phyloP scores from a whole-genome alignment of 176 grass and related monocot species.

The Eleusine coracana region DNA sequence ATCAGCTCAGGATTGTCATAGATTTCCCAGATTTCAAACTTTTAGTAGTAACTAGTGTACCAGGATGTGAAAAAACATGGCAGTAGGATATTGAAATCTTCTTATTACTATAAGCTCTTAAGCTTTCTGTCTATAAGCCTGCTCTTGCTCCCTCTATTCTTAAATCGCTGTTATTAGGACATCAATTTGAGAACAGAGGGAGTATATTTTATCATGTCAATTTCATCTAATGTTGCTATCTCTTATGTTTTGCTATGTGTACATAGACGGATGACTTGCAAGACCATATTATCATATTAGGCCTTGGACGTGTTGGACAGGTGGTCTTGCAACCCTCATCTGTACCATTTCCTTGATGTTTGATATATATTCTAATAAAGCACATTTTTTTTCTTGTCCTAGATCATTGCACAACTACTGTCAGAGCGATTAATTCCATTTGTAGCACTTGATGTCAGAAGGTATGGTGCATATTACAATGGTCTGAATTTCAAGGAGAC shows the following conservation, averaged over 20 bases:
- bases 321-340: constrained; percentile 49
- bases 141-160: neutral
- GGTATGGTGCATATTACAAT: constrained; percentile 53
- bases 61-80: neutral
- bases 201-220: constrained; percentile 31
- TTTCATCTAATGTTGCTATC: constrained; percentile 27
- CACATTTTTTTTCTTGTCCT: constrained; percentile 22
- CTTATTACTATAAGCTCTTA: constrained; percentile 22
- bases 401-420: constrained; percentile 98
- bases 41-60: neutral
- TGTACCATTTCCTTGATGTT: constrained; percentile 20
- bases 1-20: constrained; percentile 1
- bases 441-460: constrained; percentile 94
- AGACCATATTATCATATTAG: constrained; percentile 98
- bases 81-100: neutral
- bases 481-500: constrained; percentile 15
- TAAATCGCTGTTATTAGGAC: too few relatives aligned
- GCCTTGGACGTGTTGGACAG: constrained; percentile 98
- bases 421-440: constrained; percentile 98
- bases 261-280: constrained; percentile 96
- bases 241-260: constrained; percentile 47
- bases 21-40: constrained; percentile 1
- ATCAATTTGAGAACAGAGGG: too few relatives aligned
- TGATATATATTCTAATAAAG: constrained; percentile 10
- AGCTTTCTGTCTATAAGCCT: neutral